Percentiles rank a stretch among this genome's conserved stretches.
Conservation (phyloP, 2,329 filamentous ascomycete species). For the Epichloe uncinata region DNA sequence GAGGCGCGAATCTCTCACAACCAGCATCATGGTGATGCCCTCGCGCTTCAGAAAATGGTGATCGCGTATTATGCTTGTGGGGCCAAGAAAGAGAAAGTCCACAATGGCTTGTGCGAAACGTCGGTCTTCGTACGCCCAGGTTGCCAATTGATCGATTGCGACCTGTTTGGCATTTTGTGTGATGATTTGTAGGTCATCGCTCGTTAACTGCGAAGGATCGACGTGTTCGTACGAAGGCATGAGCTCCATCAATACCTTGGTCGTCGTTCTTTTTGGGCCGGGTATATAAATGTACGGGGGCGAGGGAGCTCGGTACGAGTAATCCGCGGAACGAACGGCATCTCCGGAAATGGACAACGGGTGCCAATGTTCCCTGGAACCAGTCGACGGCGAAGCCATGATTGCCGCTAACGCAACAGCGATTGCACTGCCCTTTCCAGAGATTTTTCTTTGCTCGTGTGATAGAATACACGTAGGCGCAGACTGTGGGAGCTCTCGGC, state of each 20-base stretch:
- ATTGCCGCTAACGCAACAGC: neutral
- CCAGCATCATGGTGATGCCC: conserved; percentile 69
- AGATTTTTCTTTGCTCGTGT: neutral
- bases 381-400: neutral
- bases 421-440: neutral
- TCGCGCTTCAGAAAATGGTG: conserved; percentile 44
- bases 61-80: conserved; percentile 54
- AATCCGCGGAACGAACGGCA: conserved; percentile 19
- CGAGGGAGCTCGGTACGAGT: conserved; percentile 24
- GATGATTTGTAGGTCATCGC: conserved; percentile 32
- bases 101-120: conserved; percentile 64
- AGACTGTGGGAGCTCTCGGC: too few relatives aligned
- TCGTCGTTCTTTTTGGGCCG: conserved; percentile 2
- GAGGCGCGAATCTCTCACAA: conserved; percentile 50
- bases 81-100: conserved; percentile 73
- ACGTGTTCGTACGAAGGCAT: conserved; percentile 28
- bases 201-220: conserved; percentile 27
- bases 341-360: conserved; percentile 7
- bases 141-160: conserved; percentile 18
- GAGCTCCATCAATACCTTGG: conserved; percentile 15
- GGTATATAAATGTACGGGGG: conserved; percentile 31
- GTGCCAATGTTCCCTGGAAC: neutral
- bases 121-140: conserved; percentile 61
- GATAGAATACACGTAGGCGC: too few relatives aligned
- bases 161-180: conserved; percentile 27